Evolutionary conservation across 148 eudicot genomes (phyloP).

Genomic region (Oxyria digyna): DNA sequence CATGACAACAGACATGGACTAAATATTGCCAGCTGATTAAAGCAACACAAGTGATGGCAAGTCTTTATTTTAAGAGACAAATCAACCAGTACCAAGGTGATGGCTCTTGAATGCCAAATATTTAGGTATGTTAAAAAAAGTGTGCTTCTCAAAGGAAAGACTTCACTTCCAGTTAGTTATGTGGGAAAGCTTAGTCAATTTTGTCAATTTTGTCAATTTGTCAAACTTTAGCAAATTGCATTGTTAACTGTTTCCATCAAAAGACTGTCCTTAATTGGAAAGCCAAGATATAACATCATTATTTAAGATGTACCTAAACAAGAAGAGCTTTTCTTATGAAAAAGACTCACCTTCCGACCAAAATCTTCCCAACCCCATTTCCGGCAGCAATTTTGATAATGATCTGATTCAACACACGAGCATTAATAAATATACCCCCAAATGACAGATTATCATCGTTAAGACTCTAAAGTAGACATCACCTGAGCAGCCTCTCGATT

Average conservation of each 20-base stretch:
- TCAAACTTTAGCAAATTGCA: not conserved
- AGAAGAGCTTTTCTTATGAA: not conserved
- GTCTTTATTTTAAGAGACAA: not conserved
- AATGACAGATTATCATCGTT: not conserved
- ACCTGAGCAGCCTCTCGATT: slow-evolving; percentile 98
- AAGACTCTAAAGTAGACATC: not conserved
- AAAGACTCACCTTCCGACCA: slow-evolving; percentile 85
- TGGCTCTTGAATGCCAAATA: not conserved
- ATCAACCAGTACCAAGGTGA: not conserved
- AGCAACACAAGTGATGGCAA: not conserved
- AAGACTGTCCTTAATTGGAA: not conserved
- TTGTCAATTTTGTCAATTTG: not conserved
- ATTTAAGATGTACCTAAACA: not conserved
- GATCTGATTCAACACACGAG: slow-evolving; percentile 34
- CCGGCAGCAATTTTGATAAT: slow-evolving; percentile 94
- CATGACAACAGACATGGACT: not conserved
- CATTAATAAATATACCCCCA: not conserved
- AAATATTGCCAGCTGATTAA: not conserved
- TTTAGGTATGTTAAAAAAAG: not conserved
- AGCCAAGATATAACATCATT: not conserved
- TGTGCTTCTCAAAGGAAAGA: not conserved
- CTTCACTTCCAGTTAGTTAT: not conserved
- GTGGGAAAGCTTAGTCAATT: not conserved
- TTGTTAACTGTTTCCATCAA: not conserved
- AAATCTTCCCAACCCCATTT: slow-evolving; percentile 81